A percentile compares a stretch with the other conserved stretches of the same genome.
These are phyloP conservation scores for Byssothecium circinans DNA, from an alignment of 2,329 filamentous ascomycete species.

Conservation along the genomic window DNA sequence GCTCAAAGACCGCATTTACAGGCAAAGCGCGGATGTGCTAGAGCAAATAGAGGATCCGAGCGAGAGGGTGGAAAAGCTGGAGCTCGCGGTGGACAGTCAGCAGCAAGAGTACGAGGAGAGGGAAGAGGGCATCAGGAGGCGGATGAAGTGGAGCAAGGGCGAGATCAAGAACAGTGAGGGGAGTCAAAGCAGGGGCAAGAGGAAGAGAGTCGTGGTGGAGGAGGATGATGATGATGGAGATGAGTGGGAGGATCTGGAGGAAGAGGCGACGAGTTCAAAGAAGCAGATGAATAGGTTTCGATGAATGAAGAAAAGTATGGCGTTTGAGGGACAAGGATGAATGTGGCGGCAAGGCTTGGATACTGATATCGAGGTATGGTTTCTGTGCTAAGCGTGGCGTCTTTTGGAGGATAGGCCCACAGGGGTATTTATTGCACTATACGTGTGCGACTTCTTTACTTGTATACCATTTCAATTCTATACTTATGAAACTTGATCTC, in stretches of 20 bases:
- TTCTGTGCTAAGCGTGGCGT: no score
- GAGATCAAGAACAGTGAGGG: slow-evolving; percentile 15
- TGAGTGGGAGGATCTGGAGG: slow-evolving; percentile 39
- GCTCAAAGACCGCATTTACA: slow-evolving; percentile 76
- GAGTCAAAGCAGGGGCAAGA: slow-evolving; percentile 30
- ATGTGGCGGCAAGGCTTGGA: not conserved
- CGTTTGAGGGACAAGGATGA: not conserved
- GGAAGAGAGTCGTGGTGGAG: slow-evolving; percentile 38
- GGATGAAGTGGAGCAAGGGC: slow-evolving; percentile 26
- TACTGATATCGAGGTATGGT: no score
- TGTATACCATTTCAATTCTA: no score
- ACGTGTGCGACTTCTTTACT: no score
- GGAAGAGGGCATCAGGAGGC: slow-evolving; percentile 53
- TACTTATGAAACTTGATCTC: no score
- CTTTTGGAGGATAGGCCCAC: no score
- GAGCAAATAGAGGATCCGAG: slow-evolving; percentile 64
- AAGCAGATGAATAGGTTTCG: slow-evolving; percentile 26
- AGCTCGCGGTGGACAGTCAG: slow-evolving; percentile 68
- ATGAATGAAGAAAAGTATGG: not conserved
- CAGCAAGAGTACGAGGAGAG: slow-evolving; percentile 73
- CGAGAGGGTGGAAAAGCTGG: slow-evolving; percentile 72
- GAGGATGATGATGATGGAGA: slow-evolving; percentile 46
- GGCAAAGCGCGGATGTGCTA: slow-evolving; percentile 72
- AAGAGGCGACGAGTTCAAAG: slow-evolving; percentile 29
- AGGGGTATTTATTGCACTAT: no score